These are phyloP conservation scores for Sinapis alba DNA, from an alignment of 441 rosid genomes.

Conservation along the genomic window DNA sequence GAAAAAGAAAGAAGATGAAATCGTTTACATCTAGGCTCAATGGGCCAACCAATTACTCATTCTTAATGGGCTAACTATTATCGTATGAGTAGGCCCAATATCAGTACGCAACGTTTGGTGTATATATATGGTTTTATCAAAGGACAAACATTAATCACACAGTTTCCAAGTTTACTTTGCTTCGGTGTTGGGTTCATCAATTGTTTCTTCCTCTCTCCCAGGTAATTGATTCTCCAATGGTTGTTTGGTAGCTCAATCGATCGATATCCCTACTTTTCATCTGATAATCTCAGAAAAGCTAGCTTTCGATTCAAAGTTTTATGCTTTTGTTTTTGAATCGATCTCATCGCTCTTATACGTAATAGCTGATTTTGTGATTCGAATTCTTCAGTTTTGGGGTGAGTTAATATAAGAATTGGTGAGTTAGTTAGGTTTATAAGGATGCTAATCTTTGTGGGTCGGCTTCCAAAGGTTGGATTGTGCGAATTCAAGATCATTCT, in stretches of 20 bases:
- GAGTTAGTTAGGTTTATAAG: not conserved
- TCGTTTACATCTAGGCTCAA: not conserved
- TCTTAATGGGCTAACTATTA: not conserved
- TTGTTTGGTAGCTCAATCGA: conserved; percentile 10
- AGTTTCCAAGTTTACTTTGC: not conserved
- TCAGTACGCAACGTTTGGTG: conserved; percentile 11
- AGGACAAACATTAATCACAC: not conserved
- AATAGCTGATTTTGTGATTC: not conserved
- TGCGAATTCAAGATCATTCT: conserved; percentile 2
- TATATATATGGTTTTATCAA: too few species aligned
- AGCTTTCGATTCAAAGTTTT: not conserved
- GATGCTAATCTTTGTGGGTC: conserved; percentile 16
- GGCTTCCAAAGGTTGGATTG: not conserved
- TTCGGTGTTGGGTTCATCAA: not conserved
- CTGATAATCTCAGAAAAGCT: not conserved
- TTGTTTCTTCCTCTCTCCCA: not conserved
- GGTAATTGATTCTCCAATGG: conserved; percentile 17
- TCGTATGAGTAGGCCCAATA: not conserved
- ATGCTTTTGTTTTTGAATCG: not conserved
- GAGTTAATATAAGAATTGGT: not conserved
- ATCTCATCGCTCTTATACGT: conserved; percentile 5
- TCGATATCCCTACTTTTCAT: not conserved
- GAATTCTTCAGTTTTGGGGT: conserved; percentile 1
- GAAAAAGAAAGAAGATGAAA: not conserved
- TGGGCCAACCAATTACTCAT: not conserved